Evolutionary conservation across 225 moss, liverwort and hornwort species (phyloP).

Genomic region (Neckera pumila): DNA sequence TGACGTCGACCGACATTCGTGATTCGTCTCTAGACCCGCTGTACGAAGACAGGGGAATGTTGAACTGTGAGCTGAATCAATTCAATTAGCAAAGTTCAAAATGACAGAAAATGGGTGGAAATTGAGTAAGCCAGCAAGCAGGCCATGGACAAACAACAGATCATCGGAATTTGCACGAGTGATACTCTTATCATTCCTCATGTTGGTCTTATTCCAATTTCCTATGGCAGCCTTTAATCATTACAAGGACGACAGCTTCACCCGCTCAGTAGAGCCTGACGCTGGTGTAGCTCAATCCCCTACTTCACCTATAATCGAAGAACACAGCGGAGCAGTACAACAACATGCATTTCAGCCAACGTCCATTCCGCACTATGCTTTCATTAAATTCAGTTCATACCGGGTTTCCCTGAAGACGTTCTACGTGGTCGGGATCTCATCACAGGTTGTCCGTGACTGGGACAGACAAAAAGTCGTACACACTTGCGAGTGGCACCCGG

Average conservation of each 20-base stretch:
- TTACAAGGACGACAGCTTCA: background rate
- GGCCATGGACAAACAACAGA: background rate
- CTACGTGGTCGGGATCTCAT: conserved; percentile 29
- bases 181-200: background rate
- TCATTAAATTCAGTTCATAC: conserved; percentile 35
- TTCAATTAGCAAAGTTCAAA: background rate
- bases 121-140: background rate
- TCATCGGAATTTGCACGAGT: background rate
- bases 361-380: conserved; percentile 24
- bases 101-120: conserved; percentile 6
- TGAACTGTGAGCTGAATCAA: too few species aligned
- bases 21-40: background rate
- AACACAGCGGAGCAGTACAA: background rate
- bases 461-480: conserved; percentile 15
- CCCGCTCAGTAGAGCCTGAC: background rate
- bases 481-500: conserved; percentile 33
- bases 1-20: background rate
- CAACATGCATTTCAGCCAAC: conserved; percentile 28
- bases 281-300: background rate
- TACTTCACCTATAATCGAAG: background rate
- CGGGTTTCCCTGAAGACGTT: conserved; percentile 28
- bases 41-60: background rate
- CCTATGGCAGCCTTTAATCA: background rate
- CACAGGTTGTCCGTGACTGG: conserved; percentile 7
- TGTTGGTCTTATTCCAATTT: conserved; percentile 6